Evolutionary conservation across 2,329 filamentous ascomycete species (phyloP), one percentile per base, ranked within the genome.

Genomic region (Coniochaeta prunicola): DNA sequence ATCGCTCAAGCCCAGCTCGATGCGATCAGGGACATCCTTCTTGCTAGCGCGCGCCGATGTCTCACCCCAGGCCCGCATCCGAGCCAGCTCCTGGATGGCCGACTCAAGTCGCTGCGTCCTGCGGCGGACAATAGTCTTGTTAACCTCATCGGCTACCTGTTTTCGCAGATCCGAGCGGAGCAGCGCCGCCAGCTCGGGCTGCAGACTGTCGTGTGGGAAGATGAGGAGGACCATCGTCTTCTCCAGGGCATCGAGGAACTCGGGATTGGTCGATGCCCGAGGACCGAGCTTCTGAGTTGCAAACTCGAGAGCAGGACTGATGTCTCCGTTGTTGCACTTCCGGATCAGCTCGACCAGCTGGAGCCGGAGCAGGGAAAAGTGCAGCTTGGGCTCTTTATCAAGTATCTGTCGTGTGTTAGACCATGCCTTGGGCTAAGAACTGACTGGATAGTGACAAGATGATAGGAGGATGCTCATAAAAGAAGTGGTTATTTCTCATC

Each of bases 341-440:
- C 92, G 87, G 66, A 99, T 99, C 57, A 97, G 81, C 76, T 99
- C 94, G 59, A 99, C 90, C 6, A 99, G 82, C 71, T 99, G 94
- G 40, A 99, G 81, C 36, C 93, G 88, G 53, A 99, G 80, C 4
- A 99, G 80, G 1, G 91, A 86, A 73, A 99, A 99, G 71, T 97
- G 92, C 53, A 99, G 79, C 2, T 88, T 82, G 1, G 89, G 85
- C 68, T 97, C 85, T 61, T 82, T 83, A 70, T 99, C 94, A 61
- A 99, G 76, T 30, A 99, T 91, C 94, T 99, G 65, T 58, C 19
- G n/a, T 33, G 17, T 59, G 66, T 74, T 65, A 72, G 73, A 59
- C 30, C 19, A 26, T 45, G 64, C 62, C 60, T 45, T 67, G 58
- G 34, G 15, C 30, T 50, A 21, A 57, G 64, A 63, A 76, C 73